Conservation (phyloP, 2,329 filamentous ascomycete species). For the Lasiodiplodia gonubiensis region DNA sequence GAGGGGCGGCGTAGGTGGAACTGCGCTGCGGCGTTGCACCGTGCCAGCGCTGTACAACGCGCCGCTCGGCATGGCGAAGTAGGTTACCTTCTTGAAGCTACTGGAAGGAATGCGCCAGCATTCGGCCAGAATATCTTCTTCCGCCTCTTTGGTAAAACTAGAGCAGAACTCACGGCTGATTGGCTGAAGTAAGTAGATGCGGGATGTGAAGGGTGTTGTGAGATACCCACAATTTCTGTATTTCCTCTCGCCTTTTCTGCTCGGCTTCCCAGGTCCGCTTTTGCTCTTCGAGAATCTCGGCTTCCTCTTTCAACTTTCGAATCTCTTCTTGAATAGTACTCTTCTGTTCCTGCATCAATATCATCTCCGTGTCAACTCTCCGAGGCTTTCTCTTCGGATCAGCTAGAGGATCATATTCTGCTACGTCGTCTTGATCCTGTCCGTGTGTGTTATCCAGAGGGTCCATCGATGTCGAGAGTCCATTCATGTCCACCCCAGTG, state of each 20-base stretch:
- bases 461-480: not conserved
- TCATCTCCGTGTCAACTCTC: constrained; percentile 11
- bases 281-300: not conserved
- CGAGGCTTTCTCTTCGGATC: not conserved
- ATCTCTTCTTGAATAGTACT: constrained; percentile 3
- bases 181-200: not conserved
- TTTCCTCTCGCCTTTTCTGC: not conserved
- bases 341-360: not conserved
- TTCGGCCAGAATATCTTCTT: constrained; percentile 10
- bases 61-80: constrained; percentile 18
- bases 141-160: not conserved
- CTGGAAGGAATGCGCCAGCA: not conserved
- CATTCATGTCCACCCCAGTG: not conserved
- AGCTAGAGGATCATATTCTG: not conserved
- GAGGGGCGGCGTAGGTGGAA: not conserved
- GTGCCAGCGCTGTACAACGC: not conserved
- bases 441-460: not conserved
- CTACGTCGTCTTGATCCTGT: not conserved
- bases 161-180: not conserved
- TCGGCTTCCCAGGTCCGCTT: constrained; percentile 4
- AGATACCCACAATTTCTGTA: not conserved
- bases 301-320: constrained; percentile 7
- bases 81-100: not conserved
- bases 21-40: not conserved
- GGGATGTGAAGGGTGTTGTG: not conserved